A percentile compares a stretch with the other conserved stretches of the same genome.
These are phyloP conservation scores for Murraya paniculata DNA, from an alignment of 345 rosid species.

Conservation along the genomic window DNA sequence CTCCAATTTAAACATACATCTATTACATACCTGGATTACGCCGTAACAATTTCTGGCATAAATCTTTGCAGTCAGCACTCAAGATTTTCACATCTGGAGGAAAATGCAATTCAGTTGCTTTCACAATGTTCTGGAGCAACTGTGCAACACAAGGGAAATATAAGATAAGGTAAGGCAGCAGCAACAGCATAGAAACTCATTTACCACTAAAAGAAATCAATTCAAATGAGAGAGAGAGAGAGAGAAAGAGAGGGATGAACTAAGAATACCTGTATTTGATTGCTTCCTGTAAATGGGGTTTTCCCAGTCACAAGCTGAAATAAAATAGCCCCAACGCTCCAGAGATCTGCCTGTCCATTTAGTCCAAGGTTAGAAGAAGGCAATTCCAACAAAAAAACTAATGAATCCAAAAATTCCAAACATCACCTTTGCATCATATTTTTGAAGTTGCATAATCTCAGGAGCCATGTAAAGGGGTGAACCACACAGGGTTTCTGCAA, in stretches of 20 bases:
- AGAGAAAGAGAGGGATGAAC: constrained; percentile 5
- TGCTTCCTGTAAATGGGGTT: constrained; percentile 91
- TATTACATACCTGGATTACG: constrained; percentile 75
- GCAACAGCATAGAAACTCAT: not conserved
- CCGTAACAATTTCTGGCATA: constrained; percentile 85
- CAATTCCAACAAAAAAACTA: constrained; percentile 5
- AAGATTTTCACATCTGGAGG: constrained; percentile 57
- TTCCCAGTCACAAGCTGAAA: constrained; percentile 92
- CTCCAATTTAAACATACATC: constrained; percentile 10
- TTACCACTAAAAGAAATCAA: not conserved
- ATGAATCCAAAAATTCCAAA: constrained; percentile 7
- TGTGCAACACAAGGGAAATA: constrained; percentile 33
- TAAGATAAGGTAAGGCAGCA: constrained; percentile 9
- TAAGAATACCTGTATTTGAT: constrained; percentile 72
- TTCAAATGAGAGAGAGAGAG: constrained; percentile 10
- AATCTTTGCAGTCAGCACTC: constrained; percentile 71
- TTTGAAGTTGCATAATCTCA: constrained; percentile 96
- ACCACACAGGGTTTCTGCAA: constrained; percentile 97
- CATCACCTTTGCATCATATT: constrained; percentile 96
- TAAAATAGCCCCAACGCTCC: constrained; percentile 98
- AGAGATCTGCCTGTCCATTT: constrained; percentile 95
- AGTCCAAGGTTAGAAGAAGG: constrained; percentile 38
- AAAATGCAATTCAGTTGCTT: constrained; percentile 75
- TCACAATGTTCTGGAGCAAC: constrained; percentile 92
- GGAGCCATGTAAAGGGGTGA: constrained; percentile 99